Evolutionary conservation across 176 grass and related monocot genomes (phyloP).

Genomic region (Elaeis guineensis): DNA sequence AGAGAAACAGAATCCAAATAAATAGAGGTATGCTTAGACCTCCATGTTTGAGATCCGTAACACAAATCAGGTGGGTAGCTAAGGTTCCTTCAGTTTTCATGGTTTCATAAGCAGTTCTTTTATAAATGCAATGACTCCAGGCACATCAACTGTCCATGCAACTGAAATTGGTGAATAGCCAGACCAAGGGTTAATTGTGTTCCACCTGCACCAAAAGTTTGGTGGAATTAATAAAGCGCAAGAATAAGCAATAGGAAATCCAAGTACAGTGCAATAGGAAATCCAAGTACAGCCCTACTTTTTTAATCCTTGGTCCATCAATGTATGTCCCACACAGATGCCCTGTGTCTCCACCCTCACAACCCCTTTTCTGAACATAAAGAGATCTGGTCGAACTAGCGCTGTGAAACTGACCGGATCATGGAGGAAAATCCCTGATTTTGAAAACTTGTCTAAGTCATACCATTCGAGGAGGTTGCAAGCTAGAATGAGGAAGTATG

Average conservation of each 20-base stretch:
- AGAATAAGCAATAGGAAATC: not conserved
- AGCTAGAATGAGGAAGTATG: not conserved
- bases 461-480: not conserved
- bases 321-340: constrained; percentile 58
- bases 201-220: constrained; percentile 40
- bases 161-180: constrained; percentile 51
- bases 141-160: constrained; percentile 75
- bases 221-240: not conserved
- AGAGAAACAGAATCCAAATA: no score
- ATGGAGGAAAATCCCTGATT: constrained; percentile 73
- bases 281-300: constrained; percentile 21
- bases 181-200: constrained; percentile 60
- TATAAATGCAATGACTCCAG: constrained; percentile 37
- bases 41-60: no score
- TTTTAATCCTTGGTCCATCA: constrained; percentile 70
- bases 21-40: no score
- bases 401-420: constrained; percentile 58
- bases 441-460: not conserved
- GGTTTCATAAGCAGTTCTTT: constrained; percentile 50
- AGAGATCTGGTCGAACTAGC: constrained; percentile 47
- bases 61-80: no score
- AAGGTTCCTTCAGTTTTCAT: constrained; percentile 13
- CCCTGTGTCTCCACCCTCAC: constrained; percentile 78
- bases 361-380: constrained; percentile 68
- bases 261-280: not conserved